phyloP scores from a whole-genome alignment of 306 rosid species.

The Oxytropis ochrocephala region DNA sequence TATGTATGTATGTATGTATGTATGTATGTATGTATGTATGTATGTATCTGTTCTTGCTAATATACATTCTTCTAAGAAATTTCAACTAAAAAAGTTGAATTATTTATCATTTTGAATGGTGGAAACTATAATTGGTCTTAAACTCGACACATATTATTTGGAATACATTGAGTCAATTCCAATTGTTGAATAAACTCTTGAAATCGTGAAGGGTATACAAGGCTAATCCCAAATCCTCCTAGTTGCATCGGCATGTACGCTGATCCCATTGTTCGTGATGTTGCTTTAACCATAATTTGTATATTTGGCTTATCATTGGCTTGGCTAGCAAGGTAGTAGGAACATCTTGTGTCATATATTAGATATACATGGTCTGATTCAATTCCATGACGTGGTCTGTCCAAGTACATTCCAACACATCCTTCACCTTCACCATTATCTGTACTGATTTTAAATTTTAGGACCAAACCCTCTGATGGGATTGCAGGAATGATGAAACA shows the following conservation, averaged over 20 bases:
- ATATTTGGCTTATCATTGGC: background rate
- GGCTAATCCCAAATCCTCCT: conserved; percentile 6
- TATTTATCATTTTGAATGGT: no score
- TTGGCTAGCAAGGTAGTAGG: background rate
- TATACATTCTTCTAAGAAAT: no score
- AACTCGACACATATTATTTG: no score
- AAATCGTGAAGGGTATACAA: background rate
- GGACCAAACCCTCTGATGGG: background rate
- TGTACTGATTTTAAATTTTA: background rate
- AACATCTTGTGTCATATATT: background rate
- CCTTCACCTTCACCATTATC: background rate
- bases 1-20: no score
- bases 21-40: no score
- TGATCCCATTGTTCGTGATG: background rate
- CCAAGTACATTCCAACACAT: background rate
- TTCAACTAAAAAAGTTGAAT: no score
- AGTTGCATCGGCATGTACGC: background rate
- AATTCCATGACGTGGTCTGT: background rate
- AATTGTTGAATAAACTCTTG: background rate
- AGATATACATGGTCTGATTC: conserved; percentile 14
- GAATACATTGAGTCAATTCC: background rate
- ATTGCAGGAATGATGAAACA: background rate
- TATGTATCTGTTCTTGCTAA: no score
- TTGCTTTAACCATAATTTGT: background rate
- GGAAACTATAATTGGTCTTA: no score